These are phyloP conservation scores for Candida xyloterini DNA, from an alignment of 805 yeast genomes.

Conservation along the genomic window DNA sequence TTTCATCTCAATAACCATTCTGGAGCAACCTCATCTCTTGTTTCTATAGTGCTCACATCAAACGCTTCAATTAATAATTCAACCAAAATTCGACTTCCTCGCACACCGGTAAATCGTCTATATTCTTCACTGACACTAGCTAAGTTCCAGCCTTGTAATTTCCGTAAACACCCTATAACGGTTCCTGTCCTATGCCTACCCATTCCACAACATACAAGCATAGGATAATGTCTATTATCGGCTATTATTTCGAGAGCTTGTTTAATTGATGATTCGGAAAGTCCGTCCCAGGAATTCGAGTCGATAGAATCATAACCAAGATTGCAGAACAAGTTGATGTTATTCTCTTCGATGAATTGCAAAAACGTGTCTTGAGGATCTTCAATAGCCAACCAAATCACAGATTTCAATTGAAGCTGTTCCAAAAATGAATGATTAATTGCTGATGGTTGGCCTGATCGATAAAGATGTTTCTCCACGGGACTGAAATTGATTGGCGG, in stretches of 20 bases:
- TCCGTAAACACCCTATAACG: conserved; percentile 87
- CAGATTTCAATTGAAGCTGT: conserved; percentile 69
- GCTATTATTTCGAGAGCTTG: conserved; percentile 76
- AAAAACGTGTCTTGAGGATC: conserved; percentile 89
- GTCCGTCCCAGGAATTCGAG: conserved; percentile 91
- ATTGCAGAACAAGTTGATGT: conserved; percentile 78
- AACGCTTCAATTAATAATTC: conserved; percentile 83
- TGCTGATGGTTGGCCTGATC: conserved; percentile 95
- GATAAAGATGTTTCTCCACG: conserved; percentile 79
- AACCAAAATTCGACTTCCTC: conserved; percentile 90
- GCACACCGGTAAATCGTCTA: conserved; percentile 86
- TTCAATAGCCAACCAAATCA: conserved; percentile 93
- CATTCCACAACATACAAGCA: conserved; percentile 96
- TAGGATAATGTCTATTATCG: conserved; percentile 71
- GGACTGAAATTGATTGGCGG: conserved; percentile 97
- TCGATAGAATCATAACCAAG: conserved; percentile 52
- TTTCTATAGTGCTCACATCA: conserved; percentile 44
- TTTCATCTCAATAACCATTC: conserved; percentile 41
- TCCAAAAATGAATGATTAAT: conserved; percentile 83
- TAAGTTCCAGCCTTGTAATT: conserved; percentile 96
- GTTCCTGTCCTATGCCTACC: conserved; percentile 98
- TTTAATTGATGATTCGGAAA: conserved; percentile 76
- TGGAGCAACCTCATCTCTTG: conserved; percentile 43
- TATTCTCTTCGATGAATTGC: conserved; percentile 71
- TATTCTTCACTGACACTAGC: conserved; percentile 93